These are phyloP conservation scores for Penicillium tannophilum DNA, from an alignment of 495 filamentous ascomycete species.

Conservation along the genomic window DNA sequence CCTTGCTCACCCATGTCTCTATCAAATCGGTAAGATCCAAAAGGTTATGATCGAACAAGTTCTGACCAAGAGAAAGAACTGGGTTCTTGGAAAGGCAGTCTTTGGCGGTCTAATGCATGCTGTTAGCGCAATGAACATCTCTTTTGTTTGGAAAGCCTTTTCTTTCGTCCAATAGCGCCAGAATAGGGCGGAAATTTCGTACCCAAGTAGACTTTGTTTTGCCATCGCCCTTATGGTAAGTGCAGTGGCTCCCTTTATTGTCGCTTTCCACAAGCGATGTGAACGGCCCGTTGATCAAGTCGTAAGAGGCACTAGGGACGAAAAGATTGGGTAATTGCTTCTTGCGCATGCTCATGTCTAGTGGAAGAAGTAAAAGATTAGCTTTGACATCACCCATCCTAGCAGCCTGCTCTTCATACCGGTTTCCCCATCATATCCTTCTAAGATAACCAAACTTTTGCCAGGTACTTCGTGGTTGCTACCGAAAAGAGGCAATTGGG, in stretches of 20 bases:
- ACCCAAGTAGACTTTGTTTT: conserved; percentile 21
- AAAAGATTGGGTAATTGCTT: conserved; percentile 22
- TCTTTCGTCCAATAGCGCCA: neutral
- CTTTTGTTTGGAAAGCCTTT: too few relatives aligned
- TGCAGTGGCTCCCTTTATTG: conserved; percentile 24
- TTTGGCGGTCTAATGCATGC: conserved; percentile 13
- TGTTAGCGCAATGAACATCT: neutral
- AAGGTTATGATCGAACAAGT: conserved; percentile 19
- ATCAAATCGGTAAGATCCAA: conserved; percentile 23
- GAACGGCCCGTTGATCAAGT: conserved; percentile 16
- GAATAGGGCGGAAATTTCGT: neutral
- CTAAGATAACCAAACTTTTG: conserved; percentile 48
- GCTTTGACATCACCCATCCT: neutral
- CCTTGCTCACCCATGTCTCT: conserved; percentile 31
- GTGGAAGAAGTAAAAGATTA: neutral
- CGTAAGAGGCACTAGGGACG: conserved; percentile 16
- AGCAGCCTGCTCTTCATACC: conserved; percentile 21
- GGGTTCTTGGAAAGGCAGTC: conserved; percentile 30
- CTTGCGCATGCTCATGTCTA: conserved; percentile 27
- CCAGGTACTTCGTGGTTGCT: conserved; percentile 13
- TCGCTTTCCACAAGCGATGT: conserved; percentile 11
- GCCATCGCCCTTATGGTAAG: conserved; percentile 14
- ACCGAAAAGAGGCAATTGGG: conserved; percentile 43
- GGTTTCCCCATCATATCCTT: conserved; percentile 45
- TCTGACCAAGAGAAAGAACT: conserved; percentile 15